Conservation (phyloP, 2,329 filamentous ascomycete species). For the Ophiobolus disseminans region DNA sequence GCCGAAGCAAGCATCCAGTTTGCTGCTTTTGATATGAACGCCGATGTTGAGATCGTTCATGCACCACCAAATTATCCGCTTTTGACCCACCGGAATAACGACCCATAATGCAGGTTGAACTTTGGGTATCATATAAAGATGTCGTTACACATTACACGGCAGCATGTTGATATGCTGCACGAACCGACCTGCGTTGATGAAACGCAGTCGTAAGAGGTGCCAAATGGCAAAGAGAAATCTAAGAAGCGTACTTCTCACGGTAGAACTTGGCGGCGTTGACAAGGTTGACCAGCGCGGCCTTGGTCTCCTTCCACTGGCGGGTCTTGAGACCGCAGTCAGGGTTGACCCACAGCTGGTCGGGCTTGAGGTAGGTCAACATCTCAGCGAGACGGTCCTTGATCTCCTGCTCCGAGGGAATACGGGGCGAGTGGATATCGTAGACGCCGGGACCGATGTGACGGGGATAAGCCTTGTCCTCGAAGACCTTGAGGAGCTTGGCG, state of each 20-base stretch:
- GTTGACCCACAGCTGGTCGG: constrained; percentile 99
- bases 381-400: constrained; percentile 97
- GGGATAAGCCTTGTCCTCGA: constrained; percentile 95
- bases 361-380: constrained; percentile 95
- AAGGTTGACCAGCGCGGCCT: constrained; percentile 94
- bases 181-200: constrained; percentile 42
- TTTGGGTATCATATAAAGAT: constrained; percentile 52
- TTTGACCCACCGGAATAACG: constrained; percentile 36
- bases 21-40: constrained; percentile 40
- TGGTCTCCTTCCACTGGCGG: constrained; percentile 97
- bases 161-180: constrained; percentile 50
- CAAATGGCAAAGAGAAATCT: constrained; percentile 35
- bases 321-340: constrained; percentile 99
- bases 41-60: constrained; percentile 51
- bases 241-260: constrained; percentile 85
- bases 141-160: constrained; percentile 49
- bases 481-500: constrained; percentile 98
- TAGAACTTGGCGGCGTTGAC: constrained; percentile 97
- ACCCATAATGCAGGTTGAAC: constrained; percentile 52
- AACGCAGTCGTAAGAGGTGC: constrained; percentile 31
- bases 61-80: constrained; percentile 21
- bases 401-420: constrained; percentile 96
- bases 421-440: constrained; percentile 99
- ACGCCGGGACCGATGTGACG: constrained; percentile 99
- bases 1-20: constrained; percentile 11